Evolutionary conservation across 306 rosid genomes (phyloP).

Genomic region (Prosopis cineraria): DNA sequence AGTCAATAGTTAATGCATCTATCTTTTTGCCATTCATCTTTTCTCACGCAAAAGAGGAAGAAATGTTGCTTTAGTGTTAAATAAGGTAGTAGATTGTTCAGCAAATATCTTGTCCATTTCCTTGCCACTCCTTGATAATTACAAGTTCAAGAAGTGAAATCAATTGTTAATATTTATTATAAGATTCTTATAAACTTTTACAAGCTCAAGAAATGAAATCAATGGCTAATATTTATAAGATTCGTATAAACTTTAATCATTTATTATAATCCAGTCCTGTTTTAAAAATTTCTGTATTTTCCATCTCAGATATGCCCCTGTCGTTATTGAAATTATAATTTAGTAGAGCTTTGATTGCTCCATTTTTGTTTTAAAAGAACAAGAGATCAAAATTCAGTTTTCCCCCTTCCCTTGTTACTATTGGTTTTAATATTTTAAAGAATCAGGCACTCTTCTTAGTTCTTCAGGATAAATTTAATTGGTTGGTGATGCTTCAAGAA

Average conservation of each 20-base stretch:
- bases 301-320: slow-evolving; percentile 10
- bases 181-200: slow-evolving; percentile 2
- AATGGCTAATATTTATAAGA: background rate
- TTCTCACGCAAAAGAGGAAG: slow-evolving; percentile 14
- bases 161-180: background rate
- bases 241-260: slow-evolving; percentile 2
- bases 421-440: background rate
- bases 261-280: background rate
- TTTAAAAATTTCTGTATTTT: slow-evolving; percentile 2
- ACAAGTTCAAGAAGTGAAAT: background rate
- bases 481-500: background rate
- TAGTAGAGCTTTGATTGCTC: background rate
- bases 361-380: background rate
- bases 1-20: background rate
- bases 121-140: slow-evolving; percentile 13
- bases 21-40: background rate
- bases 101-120: background rate
- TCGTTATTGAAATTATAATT: background rate
- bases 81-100: background rate
- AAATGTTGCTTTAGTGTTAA: slow-evolving; percentile 4
- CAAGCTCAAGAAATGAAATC: background rate
- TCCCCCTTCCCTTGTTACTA: background rate
- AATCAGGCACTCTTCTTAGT: background rate
- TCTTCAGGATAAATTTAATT: background rate
- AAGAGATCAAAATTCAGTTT: background rate